Evolutionary conservation across 2,329 filamentous ascomycete species (phyloP), one percentile per base, ranked within the genome.

Genomic region (Lojkania enalia): DNA sequence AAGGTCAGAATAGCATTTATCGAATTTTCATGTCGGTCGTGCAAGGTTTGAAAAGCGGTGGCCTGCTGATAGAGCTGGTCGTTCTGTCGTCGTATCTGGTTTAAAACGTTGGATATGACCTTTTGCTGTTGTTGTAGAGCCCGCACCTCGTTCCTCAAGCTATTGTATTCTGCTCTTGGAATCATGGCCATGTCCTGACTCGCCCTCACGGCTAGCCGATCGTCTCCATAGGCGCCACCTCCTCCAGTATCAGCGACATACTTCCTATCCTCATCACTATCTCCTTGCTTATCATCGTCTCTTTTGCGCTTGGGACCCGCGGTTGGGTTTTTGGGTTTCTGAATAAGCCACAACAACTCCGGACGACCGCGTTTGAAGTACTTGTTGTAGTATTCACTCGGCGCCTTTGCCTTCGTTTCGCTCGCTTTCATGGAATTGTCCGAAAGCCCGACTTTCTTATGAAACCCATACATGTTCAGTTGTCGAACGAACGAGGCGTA

Each of bases 1-100:
- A 99, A 97, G 38, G 91, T 95, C 31, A 99, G 79, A 51, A 99
- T 97, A n/a, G 92, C 92, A 63, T 96, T 97, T 71, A 99, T 97
- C 0, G 92, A 96, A 66, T 92, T 96, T 66, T 99, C 94, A 63
- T 99, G 94, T n/a, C 94, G 85, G 57, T 92, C 90, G 63, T 97
- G 92, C 64, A 95, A 84, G 47, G 83, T 87, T 69, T 97, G 91
- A 66, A 96, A 96, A 46, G 88, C 85, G 33, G 88, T 80, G 0
- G 92, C 91, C 69, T 96, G 90, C 44, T 88, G 86, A 61, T 91
- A 95, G 20, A 96, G 80, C 50, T 92, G 85, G 49, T 90, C 85
- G 63, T 97, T 94, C 60, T 96, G 91, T 48, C 87, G 82, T 43
- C 90, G 86, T 46, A 97, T 75, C 44, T 87, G 84, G 41, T 79